These are phyloP conservation scores for Leersia perrieri DNA, from an alignment of 176 grass and related monocot species.

Conservation along the genomic window DNA sequence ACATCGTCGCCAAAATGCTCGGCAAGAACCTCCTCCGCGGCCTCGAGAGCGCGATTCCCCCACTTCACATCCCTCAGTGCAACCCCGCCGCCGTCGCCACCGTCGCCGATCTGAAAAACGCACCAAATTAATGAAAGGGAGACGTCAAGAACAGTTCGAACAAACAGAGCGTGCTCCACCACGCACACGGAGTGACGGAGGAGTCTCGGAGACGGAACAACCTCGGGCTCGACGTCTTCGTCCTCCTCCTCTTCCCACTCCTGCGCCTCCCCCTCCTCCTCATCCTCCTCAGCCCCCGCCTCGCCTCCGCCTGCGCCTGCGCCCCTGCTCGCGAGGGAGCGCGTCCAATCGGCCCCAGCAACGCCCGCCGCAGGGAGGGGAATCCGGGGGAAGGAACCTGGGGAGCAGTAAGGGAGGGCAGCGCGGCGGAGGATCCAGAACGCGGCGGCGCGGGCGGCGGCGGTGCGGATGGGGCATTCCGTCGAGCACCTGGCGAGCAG, in stretches of 20 bases:
- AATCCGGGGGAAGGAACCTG: no score
- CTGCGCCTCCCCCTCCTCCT: not conserved
- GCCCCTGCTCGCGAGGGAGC: slow-evolving; percentile 16
- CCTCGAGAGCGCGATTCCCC: slow-evolving; percentile 55
- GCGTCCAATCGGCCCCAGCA: not conserved
- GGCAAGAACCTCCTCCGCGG: slow-evolving; percentile 58
- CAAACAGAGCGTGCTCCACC: not conserved
- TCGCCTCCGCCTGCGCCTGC: not conserved
- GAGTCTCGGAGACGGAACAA: slow-evolving; percentile 9
- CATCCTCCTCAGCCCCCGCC: not conserved
- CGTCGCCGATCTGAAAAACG: slow-evolving; percentile 75
- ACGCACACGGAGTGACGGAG: no score
- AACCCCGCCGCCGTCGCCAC: slow-evolving; percentile 74
- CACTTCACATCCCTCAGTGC: slow-evolving; percentile 57
- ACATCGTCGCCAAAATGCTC: slow-evolving; percentile 63
- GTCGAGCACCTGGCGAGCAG: slow-evolving; percentile 44
- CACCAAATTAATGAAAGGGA: not conserved
- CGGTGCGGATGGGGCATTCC: not conserved
- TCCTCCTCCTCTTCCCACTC: slow-evolving; percentile 64
- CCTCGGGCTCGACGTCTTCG: slow-evolving; percentile 50
- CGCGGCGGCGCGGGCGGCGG: not conserved
- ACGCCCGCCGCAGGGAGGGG: not conserved
- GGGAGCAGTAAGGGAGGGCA: not conserved
- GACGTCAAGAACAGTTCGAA: not conserved
- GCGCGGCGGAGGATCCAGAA: not conserved